A percentile compares a stretch with the other conserved stretches of the same genome.
Evolutionary conservation across 345 rosid genomes (phyloP).

Genomic region (Punica granatum): DNA sequence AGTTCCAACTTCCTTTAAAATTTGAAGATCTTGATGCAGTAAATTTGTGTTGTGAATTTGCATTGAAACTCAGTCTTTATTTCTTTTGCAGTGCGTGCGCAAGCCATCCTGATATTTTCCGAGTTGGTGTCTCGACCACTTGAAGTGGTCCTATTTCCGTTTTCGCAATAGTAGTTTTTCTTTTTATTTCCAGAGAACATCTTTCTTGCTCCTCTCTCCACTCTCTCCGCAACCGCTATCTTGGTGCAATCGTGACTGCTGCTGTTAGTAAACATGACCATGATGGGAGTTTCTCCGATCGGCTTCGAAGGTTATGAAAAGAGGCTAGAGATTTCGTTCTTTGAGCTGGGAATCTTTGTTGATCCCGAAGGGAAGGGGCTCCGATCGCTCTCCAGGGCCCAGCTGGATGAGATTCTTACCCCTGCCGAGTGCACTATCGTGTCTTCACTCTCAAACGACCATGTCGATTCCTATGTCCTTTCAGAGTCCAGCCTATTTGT

Average conservation of each 20-base stretch:
- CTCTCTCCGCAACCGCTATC: slow-evolving; percentile 6
- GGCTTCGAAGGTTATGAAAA: slow-evolving; percentile 95
- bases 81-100: slow-evolving; percentile 52
- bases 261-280: slow-evolving; percentile 20
- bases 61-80: not conserved
- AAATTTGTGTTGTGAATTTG: not conserved
- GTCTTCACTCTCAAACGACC: slow-evolving; percentile 48
- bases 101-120: slow-evolving; percentile 53
- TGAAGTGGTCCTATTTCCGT: slow-evolving; percentile 20
- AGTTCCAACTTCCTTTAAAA: slow-evolving; percentile 9
- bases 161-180: slow-evolving; percentile 14
- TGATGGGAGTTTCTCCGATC: slow-evolving; percentile 49
- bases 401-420: slow-evolving; percentile 56
- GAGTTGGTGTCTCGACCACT: slow-evolving; percentile 23
- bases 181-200: slow-evolving; percentile 10
- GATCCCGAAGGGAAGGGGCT: slow-evolving; percentile 69
- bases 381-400: slow-evolving; percentile 44
- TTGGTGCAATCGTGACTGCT: slow-evolving; percentile 5
- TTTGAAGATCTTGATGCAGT: not conserved
- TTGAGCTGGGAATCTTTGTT: slow-evolving; percentile 43
- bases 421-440: slow-evolving; percentile 81
- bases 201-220: slow-evolving; percentile 10
- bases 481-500: slow-evolving; percentile 85
- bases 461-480: slow-evolving; percentile 66
- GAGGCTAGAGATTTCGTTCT: slow-evolving; percentile 69